These are phyloP conservation scores for Candida loeiensis DNA, from an alignment of 805 yeast genomes.

Conservation along the genomic window DNA sequence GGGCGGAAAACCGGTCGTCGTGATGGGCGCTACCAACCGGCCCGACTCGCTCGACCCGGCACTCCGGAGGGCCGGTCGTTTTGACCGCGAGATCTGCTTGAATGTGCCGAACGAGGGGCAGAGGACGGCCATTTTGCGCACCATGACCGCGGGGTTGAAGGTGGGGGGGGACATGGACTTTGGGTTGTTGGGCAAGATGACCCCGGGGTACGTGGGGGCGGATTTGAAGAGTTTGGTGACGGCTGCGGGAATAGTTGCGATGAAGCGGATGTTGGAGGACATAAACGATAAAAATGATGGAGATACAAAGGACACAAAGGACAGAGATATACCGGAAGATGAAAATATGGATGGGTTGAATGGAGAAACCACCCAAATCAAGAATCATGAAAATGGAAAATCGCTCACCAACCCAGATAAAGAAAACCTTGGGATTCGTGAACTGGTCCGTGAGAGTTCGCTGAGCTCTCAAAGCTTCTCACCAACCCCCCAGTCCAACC, in stretches of 20 bases:
- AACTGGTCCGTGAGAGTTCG: too few relatives aligned
- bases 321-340: too few relatives aligned
- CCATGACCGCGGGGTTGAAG: constrained; percentile 67
- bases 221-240: constrained; percentile 90
- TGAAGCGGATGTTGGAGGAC: constrained; percentile 79
- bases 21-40: constrained; percentile 94
- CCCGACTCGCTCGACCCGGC: constrained; percentile 96
- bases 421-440: too few relatives aligned
- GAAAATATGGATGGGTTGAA: too few relatives aligned
- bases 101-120: constrained; percentile 91
- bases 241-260: constrained; percentile 93
- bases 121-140: constrained; percentile 67
- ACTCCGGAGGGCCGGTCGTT: constrained; percentile 92
- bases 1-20: constrained; percentile 86
- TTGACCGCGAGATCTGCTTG: constrained; percentile 89
- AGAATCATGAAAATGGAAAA: too few relatives aligned
- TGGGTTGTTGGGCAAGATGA: constrained; percentile 73
- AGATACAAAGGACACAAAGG: too few relatives aligned
- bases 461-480: too few relatives aligned
- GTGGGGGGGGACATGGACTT: constrained; percentile 67
- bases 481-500: too few relatives aligned
- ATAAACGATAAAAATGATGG: too few relatives aligned
- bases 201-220: constrained; percentile 98
- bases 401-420: too few relatives aligned
- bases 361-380: too few relatives aligned